These are phyloP conservation scores for Kodamaea leandrae DNA, from an alignment of 805 yeast genomes.

Conservation along the genomic window DNA sequence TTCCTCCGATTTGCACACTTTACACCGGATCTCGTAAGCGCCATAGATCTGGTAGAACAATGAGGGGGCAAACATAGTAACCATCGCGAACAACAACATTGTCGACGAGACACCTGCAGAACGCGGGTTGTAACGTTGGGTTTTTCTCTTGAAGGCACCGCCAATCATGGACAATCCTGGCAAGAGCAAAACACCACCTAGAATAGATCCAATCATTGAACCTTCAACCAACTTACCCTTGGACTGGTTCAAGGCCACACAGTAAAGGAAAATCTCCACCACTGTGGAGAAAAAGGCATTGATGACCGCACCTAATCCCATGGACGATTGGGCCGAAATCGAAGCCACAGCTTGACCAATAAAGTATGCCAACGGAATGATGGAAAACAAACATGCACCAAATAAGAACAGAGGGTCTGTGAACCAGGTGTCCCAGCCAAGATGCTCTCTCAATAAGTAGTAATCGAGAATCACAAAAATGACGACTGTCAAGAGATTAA, in stretches of 20 bases:
- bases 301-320: constrained; percentile 98
- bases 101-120: constrained; percentile 97
- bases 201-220: constrained; percentile 86
- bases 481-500: constrained; percentile 78
- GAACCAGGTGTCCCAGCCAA: constrained; percentile 38
- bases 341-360: constrained; percentile 99
- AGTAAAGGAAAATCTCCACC: constrained; percentile 87
- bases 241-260: constrained; percentile 82
- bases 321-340: constrained; percentile 95
- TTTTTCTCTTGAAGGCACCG: constrained; percentile 88
- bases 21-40: constrained; percentile 73
- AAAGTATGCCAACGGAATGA: constrained; percentile 91
- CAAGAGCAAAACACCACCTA: constrained; percentile 85
- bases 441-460: constrained; percentile 52
- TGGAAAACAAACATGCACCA: constrained; percentile 72
- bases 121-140: constrained; percentile 92
- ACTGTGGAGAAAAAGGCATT: constrained; percentile 96
- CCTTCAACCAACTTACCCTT: constrained; percentile 94
- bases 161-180: constrained; percentile 98
- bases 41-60: constrained; percentile 88
- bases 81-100: constrained; percentile 85
- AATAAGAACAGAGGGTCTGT: constrained; percentile 70
- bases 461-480: constrained; percentile 79
- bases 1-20: constrained; percentile 41
- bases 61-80: constrained; percentile 91